Evolutionary conservation across 768 basidiomycete species (phyloP).

Genomic region (Serendipita vermifera): DNA sequence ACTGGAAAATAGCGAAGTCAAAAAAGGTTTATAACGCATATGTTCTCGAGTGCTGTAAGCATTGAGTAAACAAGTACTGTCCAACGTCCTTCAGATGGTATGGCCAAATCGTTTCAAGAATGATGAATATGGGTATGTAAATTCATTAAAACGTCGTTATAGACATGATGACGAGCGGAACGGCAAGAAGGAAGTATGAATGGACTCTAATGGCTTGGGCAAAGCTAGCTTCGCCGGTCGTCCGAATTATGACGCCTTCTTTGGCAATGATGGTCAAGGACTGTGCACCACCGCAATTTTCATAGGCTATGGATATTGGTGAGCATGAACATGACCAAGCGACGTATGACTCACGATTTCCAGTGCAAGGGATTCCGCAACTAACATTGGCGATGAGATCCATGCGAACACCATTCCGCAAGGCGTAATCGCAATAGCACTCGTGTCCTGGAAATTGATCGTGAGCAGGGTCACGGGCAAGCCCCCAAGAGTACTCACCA

Average conservation of each 20-base stretch:
- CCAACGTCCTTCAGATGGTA: too few species aligned
- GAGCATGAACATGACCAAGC: not conserved
- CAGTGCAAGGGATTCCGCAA: constrained; percentile 2
- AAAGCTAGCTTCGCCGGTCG: not conserved
- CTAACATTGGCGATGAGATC: not conserved
- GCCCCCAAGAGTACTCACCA: constrained; percentile 21
- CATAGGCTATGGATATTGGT: not conserved
- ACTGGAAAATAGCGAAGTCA: too few species aligned
- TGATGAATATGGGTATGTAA: too few species aligned
- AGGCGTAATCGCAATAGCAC: not conserved
- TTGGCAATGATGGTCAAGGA: not conserved
- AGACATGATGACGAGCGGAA: too few species aligned
- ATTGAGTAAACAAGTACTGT: too few species aligned
- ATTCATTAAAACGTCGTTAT: too few species aligned
- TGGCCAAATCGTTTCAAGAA: too few species aligned
- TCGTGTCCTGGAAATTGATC: constrained; percentile 3
- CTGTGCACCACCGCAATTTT: not conserved
- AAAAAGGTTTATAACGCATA: too few species aligned
- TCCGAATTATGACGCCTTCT: constrained; percentile 1
- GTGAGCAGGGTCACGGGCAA: constrained; percentile 15
- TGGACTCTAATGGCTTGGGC: too few species aligned
- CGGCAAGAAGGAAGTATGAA: too few species aligned
- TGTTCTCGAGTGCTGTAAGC: too few species aligned
- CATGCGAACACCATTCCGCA: not conserved
- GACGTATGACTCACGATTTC: not conserved